Conservation (phyloP, 768 basidiomycete species). For the Hericium coralloides region DNA sequence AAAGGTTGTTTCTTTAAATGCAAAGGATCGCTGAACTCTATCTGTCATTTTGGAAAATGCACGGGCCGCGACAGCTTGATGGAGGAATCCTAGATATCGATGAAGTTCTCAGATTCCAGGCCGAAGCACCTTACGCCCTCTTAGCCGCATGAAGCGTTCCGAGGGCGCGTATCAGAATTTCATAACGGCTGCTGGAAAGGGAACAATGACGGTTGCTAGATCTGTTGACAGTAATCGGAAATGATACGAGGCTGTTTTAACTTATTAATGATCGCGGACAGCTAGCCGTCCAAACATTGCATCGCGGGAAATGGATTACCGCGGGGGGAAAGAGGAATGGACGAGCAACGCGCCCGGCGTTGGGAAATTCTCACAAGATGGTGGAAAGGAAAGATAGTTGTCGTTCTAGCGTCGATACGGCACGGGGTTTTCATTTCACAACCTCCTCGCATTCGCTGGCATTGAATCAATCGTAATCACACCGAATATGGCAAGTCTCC, state of each 20-base stretch:
- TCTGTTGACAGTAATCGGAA: too few relatives aligned
- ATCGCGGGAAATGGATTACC: too few relatives aligned
- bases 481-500: background rate
- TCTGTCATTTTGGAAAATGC: slow-evolving; percentile 8
- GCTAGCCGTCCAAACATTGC: too few relatives aligned
- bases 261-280: too few relatives aligned
- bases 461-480: background rate
- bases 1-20: slow-evolving; percentile 19
- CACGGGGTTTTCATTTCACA: too few relatives aligned
- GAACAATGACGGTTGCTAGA: background rate
- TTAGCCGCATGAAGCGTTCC: slow-evolving; percentile 14
- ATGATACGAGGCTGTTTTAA: too few relatives aligned
- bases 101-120: slow-evolving; percentile 2
- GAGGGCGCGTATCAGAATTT: slow-evolving; percentile 12
- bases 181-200: slow-evolving; percentile 7
- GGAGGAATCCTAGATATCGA: slow-evolving; percentile 12
- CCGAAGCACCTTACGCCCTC: background rate
- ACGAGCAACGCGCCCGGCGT: too few relatives aligned
- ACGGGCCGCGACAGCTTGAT: slow-evolving; percentile 10
- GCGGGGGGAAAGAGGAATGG: too few relatives aligned
- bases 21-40: slow-evolving; percentile 18
- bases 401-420: too few relatives aligned
- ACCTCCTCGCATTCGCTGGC: background rate
- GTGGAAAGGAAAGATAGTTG: too few relatives aligned
- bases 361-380: too few relatives aligned